A percentile compares a stretch with the other conserved stretches of the same genome.
These are phyloP conservation scores for Pseudomonodictys pantanalensis DNA, from an alignment of 495 filamentous ascomycete genomes.

Conservation along the genomic window DNA sequence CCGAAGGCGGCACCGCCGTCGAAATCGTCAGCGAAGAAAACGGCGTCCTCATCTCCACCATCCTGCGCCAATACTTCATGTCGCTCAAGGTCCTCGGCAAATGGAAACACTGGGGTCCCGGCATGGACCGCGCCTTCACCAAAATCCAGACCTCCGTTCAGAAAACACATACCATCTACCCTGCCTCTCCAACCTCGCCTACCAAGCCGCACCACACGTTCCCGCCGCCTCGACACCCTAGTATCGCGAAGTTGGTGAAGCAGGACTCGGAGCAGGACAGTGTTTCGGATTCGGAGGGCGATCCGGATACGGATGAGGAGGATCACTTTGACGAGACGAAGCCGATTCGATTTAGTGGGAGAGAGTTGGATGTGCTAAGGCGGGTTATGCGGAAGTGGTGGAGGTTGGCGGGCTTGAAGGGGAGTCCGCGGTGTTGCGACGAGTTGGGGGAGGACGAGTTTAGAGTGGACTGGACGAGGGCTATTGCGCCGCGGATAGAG, in stretches of 20 bases:
- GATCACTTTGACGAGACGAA: constrained; percentile 33
- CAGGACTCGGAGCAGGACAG: neutral
- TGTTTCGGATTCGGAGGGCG: neutral
- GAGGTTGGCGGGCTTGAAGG: constrained; percentile 58
- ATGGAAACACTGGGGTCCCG: constrained; percentile 65
- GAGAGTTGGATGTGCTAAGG: constrained; percentile 44
- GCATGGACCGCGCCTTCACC: constrained; percentile 60
- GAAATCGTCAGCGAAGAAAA: constrained; percentile 81
- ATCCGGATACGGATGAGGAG: constrained; percentile 11
- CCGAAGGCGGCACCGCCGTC: constrained; percentile 69
- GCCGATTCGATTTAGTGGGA: constrained; percentile 23
- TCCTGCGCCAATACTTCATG: constrained; percentile 87
- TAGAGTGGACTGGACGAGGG: constrained; percentile 71
- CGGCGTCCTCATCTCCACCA: constrained; percentile 76
- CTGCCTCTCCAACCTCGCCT: constrained; percentile 41
- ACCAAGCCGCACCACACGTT: constrained; percentile 15
- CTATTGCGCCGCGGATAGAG: constrained; percentile 72
- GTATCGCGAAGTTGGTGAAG: neutral
- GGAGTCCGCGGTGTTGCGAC: constrained; percentile 44
- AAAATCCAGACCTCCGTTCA: constrained; percentile 57
- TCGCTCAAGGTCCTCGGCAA: constrained; percentile 71
- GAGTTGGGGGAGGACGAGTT: constrained; percentile 55
- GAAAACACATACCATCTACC: constrained; percentile 37
- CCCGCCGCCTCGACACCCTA: neutral
- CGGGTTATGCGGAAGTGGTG: constrained; percentile 72